Evolutionary conservation across 2,329 filamentous ascomycete genomes (phyloP), one percentile per base, ranked within the genome.

Genomic region (Ophiostoma ips): DNA sequence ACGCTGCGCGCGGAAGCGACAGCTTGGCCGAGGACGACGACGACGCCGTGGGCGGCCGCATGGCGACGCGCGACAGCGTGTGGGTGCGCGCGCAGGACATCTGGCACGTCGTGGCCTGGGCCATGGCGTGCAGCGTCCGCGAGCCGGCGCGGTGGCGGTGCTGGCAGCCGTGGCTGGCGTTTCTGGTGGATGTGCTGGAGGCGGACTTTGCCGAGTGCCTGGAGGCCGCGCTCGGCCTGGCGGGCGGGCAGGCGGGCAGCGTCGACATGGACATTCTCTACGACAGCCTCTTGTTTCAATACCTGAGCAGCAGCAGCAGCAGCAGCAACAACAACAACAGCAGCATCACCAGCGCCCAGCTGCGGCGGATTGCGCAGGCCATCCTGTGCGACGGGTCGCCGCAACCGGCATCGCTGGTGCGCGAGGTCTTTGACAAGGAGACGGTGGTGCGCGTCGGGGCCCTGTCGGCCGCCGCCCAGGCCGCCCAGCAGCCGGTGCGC

Each of bases 21-120:
- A 65, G 62, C 24, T 66, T 66, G 10, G 63, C 69, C 10, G 67
- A 70, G 7, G 64, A 68, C 11, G 72, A 76, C 3, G 69, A 70
- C 0, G 74, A 75, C 43, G 66, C 68, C 10, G 66, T 88, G 34
- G 68, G 71, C 38, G 72, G 77, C 7, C 70, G 72, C 10, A 70
- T 87, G 51, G 81, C 82, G 1, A 75, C 77, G 47, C 68, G 74
- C 13, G 72, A 79, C 40, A 82, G 83, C 30, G 55, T 95, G 2
- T 95, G 85, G 78, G 69, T 68, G 15, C 75, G 77, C n/a, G 85
- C 83, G 1, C 80, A 85, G 53, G 87, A 94, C 61, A 94, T 96
- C 59, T 98, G 92, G 87, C 76, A 81, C 38, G 77, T 86, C 0
- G 75, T 92, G 0, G 92, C 90, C 3, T 96, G 92, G 92, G 84